phyloP scores from a whole-genome alignment of 2,329 filamentous ascomycete species.

The Exophiala oligosperma region DNA sequence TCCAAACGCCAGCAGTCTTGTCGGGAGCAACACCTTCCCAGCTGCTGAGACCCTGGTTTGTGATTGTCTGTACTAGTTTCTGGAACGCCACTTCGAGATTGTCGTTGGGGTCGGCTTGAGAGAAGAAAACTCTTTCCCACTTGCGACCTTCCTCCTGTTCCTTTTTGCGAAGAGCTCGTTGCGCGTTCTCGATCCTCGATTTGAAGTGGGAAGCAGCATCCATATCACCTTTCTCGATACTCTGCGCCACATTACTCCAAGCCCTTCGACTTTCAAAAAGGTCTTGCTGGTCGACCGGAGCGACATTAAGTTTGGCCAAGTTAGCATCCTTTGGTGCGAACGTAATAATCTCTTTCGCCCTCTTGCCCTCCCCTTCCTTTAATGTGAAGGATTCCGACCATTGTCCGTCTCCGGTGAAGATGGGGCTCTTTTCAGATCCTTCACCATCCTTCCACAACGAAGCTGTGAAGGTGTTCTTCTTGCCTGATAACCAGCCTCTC shows the following conservation, averaged over 20 bases:
- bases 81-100: conserved; percentile 40
- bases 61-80: conserved; percentile 43
- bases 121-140: conserved; percentile 87
- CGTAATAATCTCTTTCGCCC: conserved; percentile 49
- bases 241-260: conserved; percentile 82
- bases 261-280: conserved; percentile 84
- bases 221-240: conserved; percentile 81
- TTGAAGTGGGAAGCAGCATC: conserved; percentile 78
- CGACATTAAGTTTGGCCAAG: conserved; percentile 68
- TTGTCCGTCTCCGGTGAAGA: conserved; percentile 82
- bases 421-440: conserved; percentile 63
- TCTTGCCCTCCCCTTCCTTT: conserved; percentile 38
- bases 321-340: conserved; percentile 58
- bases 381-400: conserved; percentile 61
- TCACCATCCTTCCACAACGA: conserved; percentile 67
- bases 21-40: conserved; percentile 54
- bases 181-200: conserved; percentile 84
- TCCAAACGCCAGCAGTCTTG: conserved; percentile 71
- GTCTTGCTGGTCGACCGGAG: conserved; percentile 77
- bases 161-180: conserved; percentile 72
- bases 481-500: conserved; percentile 91
- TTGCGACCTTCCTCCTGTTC: conserved; percentile 72
- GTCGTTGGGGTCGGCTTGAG: conserved; percentile 33
- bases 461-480: conserved; percentile 88
- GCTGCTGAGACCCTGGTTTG: conserved; percentile 33